These are phyloP conservation scores for Lactifluus volemus DNA, from an alignment of 768 basidiomycete species.

Conservation along the genomic window DNA sequence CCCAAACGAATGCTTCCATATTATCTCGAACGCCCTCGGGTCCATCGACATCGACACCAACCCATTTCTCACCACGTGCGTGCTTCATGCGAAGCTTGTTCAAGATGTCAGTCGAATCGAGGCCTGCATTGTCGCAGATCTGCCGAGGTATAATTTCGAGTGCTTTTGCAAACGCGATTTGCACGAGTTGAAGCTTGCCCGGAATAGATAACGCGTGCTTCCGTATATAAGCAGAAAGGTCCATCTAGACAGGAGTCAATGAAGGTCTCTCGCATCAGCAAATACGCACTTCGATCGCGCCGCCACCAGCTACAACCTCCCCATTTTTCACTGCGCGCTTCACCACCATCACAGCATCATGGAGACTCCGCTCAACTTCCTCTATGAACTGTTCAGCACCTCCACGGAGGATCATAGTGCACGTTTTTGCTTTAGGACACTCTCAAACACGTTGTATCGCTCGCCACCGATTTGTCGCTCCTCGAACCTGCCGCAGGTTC, in stretches of 20 bases:
- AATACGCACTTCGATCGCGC: slow-evolving; percentile 77
- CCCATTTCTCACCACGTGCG: slow-evolving; percentile 81
- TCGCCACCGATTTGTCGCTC: slow-evolving; percentile 96
- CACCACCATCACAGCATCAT: slow-evolving; percentile 99
- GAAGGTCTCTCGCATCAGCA: not conserved
- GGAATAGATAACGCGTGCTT: slow-evolving; percentile 87
- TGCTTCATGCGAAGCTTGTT: slow-evolving; percentile 98
- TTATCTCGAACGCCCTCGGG: slow-evolving; percentile 86
- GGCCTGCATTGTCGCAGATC: slow-evolving; percentile 96
- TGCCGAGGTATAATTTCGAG: slow-evolving; percentile 97
- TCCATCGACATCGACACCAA: slow-evolving; percentile 91
- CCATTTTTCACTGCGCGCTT: slow-evolving; percentile 94
- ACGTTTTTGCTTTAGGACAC: slow-evolving; percentile 90
- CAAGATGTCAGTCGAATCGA: slow-evolving; percentile 94
- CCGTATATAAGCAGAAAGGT: slow-evolving; percentile 89
- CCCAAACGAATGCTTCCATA: slow-evolving; percentile 98
- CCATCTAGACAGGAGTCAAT: slow-evolving; percentile 57
- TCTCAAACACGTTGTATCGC: slow-evolving; percentile 93
- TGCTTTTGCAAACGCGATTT: slow-evolving; percentile 93
- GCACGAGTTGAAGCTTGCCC: slow-evolving; percentile 90
- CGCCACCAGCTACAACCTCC: slow-evolving; percentile 95
- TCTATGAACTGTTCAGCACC: slow-evolving; percentile 99
- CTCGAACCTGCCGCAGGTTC: slow-evolving; percentile 87
- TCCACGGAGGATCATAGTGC: slow-evolving; percentile 88
- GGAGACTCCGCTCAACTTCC: slow-evolving; percentile 94